Evolutionary conservation across 495 filamentous ascomycete species (phyloP).

Genomic region (Trypethelium eluteriae): DNA sequence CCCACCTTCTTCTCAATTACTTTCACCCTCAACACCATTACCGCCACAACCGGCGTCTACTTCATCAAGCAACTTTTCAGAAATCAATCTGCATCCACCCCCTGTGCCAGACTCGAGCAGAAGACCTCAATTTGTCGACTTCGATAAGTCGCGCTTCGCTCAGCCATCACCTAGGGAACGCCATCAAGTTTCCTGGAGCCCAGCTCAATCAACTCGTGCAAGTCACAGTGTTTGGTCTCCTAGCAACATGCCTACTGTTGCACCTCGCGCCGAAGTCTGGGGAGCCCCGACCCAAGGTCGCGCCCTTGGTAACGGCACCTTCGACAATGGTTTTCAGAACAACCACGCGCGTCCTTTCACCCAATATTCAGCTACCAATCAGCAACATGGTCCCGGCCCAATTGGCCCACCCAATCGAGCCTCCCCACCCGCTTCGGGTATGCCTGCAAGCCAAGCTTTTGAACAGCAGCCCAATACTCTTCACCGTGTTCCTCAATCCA

Average conservation of each 20-base stretch:
- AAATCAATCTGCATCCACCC: neutral
- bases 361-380: slow-evolving; percentile 16
- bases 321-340: slow-evolving; percentile 26
- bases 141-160: slow-evolving; percentile 13
- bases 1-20: neutral
- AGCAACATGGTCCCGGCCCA: slow-evolving; percentile 7
- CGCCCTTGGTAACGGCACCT: slow-evolving; percentile 38
- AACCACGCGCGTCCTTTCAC: slow-evolving; percentile 18
- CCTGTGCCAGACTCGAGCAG: neutral
- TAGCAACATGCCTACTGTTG: slow-evolving; percentile 19
- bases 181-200: neutral
- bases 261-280: slow-evolving; percentile 33
- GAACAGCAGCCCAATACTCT: slow-evolving; percentile 14
- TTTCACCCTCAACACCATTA: neutral
- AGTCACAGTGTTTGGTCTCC: slow-evolving; percentile 21
- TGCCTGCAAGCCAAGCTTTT: slow-evolving; percentile 17
- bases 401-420: slow-evolving; percentile 3
- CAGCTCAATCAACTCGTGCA: slow-evolving; percentile 13
- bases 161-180: slow-evolving; percentile 12
- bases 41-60: neutral
- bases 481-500: slow-evolving; percentile 21
- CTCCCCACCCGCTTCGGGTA: neutral
- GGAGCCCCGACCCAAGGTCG: slow-evolving; percentile 29
- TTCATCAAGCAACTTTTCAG: slow-evolving; percentile 4
- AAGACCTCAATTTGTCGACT: slow-evolving; percentile 17